Evolutionary conservation across 305 asterid genomes (phyloP).

Genomic region (Fraxinus latifolia): DNA sequence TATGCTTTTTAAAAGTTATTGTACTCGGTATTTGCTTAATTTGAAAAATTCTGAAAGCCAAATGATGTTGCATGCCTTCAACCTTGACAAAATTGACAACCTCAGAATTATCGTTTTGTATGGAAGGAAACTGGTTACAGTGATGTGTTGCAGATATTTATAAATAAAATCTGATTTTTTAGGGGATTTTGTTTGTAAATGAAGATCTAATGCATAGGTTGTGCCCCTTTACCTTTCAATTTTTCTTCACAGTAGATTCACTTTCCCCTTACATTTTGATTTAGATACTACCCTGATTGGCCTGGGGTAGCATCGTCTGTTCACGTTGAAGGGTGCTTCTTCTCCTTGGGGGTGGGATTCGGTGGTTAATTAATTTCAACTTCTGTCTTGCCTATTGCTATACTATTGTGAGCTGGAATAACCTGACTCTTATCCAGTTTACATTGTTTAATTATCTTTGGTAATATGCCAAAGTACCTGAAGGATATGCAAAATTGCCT

Average conservation of each 20-base stretch:
- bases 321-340: background rate
- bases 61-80: background rate
- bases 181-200: conserved; percentile 11
- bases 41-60: conserved; percentile 5
- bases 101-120: background rate
- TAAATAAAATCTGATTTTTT: background rate
- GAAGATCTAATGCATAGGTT: background rate
- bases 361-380: background rate
- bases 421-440: background rate
- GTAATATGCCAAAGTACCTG: background rate
- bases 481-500: background rate
- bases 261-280: background rate
- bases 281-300: background rate
- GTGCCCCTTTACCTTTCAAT: background rate
- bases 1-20: conserved; percentile 33
- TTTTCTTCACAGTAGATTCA: background rate
- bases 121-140: conserved; percentile 12
- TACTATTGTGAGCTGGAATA: background rate
- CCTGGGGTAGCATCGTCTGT: background rate
- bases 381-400: background rate
- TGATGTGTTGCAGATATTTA: conserved; percentile 1
- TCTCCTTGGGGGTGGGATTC: background rate
- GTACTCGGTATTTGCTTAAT: conserved; percentile 7
- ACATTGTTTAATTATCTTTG: background rate
- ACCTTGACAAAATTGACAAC: conserved; percentile 1